Evolutionary conservation across 805 yeast species (phyloP), one percentile per base, ranked within the genome.

Genomic region (Debaryomyces tyrocola): DNA sequence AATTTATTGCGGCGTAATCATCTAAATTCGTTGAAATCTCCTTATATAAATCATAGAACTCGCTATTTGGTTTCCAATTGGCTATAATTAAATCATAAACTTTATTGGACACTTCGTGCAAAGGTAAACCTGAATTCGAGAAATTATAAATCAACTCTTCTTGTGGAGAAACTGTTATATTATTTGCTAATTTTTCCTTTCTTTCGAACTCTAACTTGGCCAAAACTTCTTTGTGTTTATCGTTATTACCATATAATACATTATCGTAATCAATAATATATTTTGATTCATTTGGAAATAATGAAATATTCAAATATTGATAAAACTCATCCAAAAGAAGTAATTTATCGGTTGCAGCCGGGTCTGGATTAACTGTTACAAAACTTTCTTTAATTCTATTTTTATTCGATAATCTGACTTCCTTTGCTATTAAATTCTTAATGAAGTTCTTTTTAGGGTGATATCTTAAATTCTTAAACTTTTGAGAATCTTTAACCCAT

Each of bases 361-460:
- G 49, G 53, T 49, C 52, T 52, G 62, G 51, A 35, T 63, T 46
- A 46, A 70, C 53, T 6, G 72, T 60, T 6, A 69, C 69, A 47
- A 94, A 75, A 24, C 95, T 86, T 14, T 80, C 84, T 50, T 78
- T 78, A 42, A 94, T 85, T 45, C 86, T 80, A 46, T 78, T 78
- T 43, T 81, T 82, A 52, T 85, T 89, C n/a, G 94, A 82, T 47
- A 92, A 75, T 50, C 97, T 77, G 31, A 91, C 71, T 64, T 92
- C 97, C 59, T 90, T 91, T 35, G 83, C 79, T 49, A 94, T 84
- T 51, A 91, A 74, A 66, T 90, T 90, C 54, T 77, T 81, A 49
- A 92, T 82, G 54, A 92, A 85, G 39, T 78, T 79, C 51, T 80
- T 75, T 54, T 81, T 82, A 10, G 97, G 96, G 60, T 88, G 91